Conservation (phyloP, 1,284 basidiomycete genomes). For the Heterobasidion irregulare region DNA sequence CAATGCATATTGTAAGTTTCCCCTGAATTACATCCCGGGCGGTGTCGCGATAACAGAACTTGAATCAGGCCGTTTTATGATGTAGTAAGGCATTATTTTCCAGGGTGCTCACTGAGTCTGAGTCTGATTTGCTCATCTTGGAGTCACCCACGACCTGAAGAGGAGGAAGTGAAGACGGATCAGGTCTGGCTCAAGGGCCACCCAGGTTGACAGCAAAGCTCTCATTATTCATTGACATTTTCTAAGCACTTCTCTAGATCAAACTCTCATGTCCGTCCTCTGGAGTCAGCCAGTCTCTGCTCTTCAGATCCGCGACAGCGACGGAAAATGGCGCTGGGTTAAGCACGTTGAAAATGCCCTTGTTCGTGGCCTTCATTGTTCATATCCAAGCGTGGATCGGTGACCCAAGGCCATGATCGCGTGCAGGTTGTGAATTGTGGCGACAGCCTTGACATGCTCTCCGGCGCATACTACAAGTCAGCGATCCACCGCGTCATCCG, state of each 20-base stretch:
- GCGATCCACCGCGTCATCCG: slow-evolving; percentile 30
- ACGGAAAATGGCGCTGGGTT: slow-evolving; percentile 48
- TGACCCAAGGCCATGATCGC: not conserved
- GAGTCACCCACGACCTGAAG: slow-evolving; percentile 25
- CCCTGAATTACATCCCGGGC: not conserved
- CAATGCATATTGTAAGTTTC: slow-evolving; percentile 20
- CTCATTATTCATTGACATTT: not conserved
- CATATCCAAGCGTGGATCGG: not conserved
- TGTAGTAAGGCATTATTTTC: slow-evolving; percentile 18
- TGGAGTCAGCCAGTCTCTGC: slow-evolving; percentile 52
- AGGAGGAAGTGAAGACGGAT: slow-evolving; percentile 47
- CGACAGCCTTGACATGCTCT: slow-evolving; percentile 48
- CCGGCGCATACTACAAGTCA: slow-evolving; percentile 36
- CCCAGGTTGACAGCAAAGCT: slow-evolving; percentile 30
- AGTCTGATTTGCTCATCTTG: not conserved
- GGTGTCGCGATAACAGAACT: not conserved
- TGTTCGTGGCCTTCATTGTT: slow-evolving; percentile 10
- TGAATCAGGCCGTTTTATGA: slow-evolving; percentile 20
- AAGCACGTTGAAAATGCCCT: slow-evolving; percentile 52
- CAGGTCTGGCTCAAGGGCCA: slow-evolving; percentile 60
- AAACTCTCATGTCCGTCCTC: slow-evolving; percentile 28
- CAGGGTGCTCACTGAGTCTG: not conserved
- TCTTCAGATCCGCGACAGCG: slow-evolving; percentile 44
- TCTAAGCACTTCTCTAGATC: not conserved
- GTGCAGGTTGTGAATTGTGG: slow-evolving; percentile 45